A percentile compares a stretch with the other conserved stretches of the same genome.
These are phyloP conservation scores for Saturnispora quitensis DNA, from an alignment of 805 yeast genomes.

Conservation along the genomic window DNA sequence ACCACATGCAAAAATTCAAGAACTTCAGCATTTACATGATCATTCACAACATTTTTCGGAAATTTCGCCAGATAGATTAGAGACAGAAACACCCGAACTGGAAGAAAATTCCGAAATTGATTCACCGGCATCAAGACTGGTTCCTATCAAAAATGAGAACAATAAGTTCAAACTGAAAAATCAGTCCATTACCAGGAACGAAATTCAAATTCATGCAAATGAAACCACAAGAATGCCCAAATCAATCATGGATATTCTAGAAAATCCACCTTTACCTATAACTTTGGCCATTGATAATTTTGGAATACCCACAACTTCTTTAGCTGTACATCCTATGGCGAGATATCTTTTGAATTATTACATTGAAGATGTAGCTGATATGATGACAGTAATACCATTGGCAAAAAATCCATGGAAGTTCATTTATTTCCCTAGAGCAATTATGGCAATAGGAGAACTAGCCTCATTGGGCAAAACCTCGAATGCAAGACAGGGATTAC, in stretches of 20 bases:
- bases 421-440: constrained; percentile 76
- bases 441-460: constrained; percentile 74
- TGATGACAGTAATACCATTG: constrained; percentile 53
- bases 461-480: constrained; percentile 67
- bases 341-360: constrained; percentile 66
- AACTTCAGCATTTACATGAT: neutral
- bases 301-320: constrained; percentile 51
- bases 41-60: neutral
- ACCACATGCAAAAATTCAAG: neutral
- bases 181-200: constrained; percentile 22
- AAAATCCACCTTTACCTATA: constrained; percentile 34
- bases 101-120: constrained; percentile 1
- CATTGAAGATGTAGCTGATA: constrained; percentile 67
- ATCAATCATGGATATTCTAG: constrained; percentile 42
- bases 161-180: constrained; percentile 11
- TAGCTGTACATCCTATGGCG: constrained; percentile 60
- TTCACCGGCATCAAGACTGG: constrained; percentile 7
- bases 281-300: constrained; percentile 32
- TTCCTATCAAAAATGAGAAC: constrained; percentile 12
- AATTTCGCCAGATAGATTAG: neutral
- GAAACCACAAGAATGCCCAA: constrained; percentile 39
- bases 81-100: neutral
- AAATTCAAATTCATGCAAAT: constrained; percentile 26
- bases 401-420: constrained; percentile 84
- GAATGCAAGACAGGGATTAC: constrained; percentile 63